A percentile compares a stretch with the other conserved stretches of the same genome.
Conservation (phyloP, 2,329 filamentous ascomycete genomes). For the Ophiostoma australiae region DNA sequence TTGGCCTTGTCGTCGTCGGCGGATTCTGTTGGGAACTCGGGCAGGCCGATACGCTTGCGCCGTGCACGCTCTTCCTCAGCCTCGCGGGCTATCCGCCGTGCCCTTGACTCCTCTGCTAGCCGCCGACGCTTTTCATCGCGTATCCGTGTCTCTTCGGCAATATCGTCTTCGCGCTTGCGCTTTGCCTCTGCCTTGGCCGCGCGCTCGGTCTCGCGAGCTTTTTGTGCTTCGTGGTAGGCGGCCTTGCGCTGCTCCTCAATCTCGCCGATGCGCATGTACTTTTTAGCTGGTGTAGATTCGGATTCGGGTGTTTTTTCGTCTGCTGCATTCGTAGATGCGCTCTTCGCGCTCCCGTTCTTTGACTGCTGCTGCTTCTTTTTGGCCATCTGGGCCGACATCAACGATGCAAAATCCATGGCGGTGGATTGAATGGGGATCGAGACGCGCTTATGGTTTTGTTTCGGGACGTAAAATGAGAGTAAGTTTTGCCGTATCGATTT, state of each 20-base stretch:
- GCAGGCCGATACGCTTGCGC: slow-evolving; percentile 72
- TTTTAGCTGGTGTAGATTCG: slow-evolving; percentile 45
- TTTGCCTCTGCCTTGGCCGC: slow-evolving; percentile 67
- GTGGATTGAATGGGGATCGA: not conserved
- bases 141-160: slow-evolving; percentile 60
- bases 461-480: not conserved
- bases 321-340: not conserved
- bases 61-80: slow-evolving; percentile 66
- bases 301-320: slow-evolving; percentile 28
- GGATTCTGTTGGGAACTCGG: slow-evolving; percentile 55
- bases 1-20: not conserved
- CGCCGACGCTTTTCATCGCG: slow-evolving; percentile 77
- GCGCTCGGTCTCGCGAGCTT: slow-evolving; percentile 65
- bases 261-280: slow-evolving; percentile 82
- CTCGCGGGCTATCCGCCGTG: slow-evolving; percentile 65
- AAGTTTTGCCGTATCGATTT: not conserved
- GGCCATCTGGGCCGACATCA: slow-evolving; percentile 90
- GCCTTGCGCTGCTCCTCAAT: slow-evolving; percentile 75
- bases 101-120: slow-evolving; percentile 74
- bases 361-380: slow-evolving; percentile 51
- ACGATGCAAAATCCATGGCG: slow-evolving; percentile 85
- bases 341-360: not conserved
- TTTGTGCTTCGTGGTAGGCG: slow-evolving; percentile 77
- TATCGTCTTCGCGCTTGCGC: slow-evolving; percentile 84
- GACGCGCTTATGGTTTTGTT: not conserved